Conservation (phyloP, 108 stramenopile genomes). For the Pseudonitzschia delicatissima region DNA sequence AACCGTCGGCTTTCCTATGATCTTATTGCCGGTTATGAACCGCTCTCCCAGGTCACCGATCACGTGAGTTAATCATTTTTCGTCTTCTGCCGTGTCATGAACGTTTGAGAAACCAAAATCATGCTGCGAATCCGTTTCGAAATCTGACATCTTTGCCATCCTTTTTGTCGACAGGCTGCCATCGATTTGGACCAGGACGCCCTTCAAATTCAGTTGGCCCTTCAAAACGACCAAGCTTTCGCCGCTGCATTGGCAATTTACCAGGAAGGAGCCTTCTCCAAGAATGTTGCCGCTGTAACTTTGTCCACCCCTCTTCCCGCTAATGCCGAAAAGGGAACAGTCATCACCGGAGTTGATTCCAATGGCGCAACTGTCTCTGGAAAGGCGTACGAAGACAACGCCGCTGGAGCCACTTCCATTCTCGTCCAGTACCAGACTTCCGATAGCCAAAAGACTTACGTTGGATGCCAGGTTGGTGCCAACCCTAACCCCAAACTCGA, state of each 20-base stretch:
- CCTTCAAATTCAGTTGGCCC: conserved; percentile 29
- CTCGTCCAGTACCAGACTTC: conserved; percentile 47
- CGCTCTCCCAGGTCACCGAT: conserved; percentile 59
- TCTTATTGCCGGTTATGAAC: conserved; percentile 62
- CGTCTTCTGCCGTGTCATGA: neutral
- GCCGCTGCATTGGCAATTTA: conserved; percentile 48
- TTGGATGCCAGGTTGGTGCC: conserved; percentile 71
- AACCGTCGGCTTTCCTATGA: conserved; percentile 40
- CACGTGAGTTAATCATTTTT: conserved; percentile 36
- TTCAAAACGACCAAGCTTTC: conserved; percentile 28
- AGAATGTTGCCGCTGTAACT: conserved; percentile 49
- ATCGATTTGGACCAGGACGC: conserved; percentile 67
- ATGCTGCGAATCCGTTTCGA: neutral
- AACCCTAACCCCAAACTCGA: conserved; percentile 18
- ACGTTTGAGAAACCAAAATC: neutral
- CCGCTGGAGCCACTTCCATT: conserved; percentile 30
- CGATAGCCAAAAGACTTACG: conserved; percentile 40
- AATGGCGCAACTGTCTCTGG: conserved; percentile 37
- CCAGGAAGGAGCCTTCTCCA: conserved; percentile 58
- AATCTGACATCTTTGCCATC: neutral
- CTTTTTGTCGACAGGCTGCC: neutral
- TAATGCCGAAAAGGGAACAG: conserved; percentile 25
- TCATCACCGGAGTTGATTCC: conserved; percentile 28
- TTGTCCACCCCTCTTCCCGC: conserved; percentile 17
- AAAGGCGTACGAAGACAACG: conserved; percentile 29